phyloP scores from a whole-genome alignment of 2,329 filamentous ascomycete species.

The Pseudogymnoascus sp. region DNA sequence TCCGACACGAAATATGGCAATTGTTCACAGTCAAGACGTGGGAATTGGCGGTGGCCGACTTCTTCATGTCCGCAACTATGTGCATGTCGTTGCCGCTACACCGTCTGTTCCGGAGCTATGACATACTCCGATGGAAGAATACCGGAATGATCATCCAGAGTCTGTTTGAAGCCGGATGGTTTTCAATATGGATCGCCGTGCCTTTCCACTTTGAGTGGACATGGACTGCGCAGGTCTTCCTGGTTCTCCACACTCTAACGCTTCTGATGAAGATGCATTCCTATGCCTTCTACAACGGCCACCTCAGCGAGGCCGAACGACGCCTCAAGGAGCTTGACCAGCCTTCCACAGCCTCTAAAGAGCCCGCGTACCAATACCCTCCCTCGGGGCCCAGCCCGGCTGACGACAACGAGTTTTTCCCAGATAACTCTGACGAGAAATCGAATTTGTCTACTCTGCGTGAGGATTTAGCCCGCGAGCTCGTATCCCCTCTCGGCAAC shows the following conservation, averaged over 20 bases:
- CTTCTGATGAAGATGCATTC: constrained; percentile 99
- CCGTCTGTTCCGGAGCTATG: constrained; percentile 48
- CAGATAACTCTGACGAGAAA: constrained; percentile 31
- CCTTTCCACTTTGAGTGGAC: constrained; percentile 86
- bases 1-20: constrained; percentile 79
- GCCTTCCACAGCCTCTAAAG: constrained; percentile 60
- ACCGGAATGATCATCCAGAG: constrained; percentile 79
- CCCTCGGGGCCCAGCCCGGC: constrained; percentile 26
- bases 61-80: constrained; percentile 74
- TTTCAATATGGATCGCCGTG: constrained; percentile 72
- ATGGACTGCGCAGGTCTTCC: constrained; percentile 95
- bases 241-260: constrained; percentile 82
- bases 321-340: constrained; percentile 71
- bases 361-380: constrained; percentile 69
- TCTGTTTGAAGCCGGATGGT: constrained; percentile 70
- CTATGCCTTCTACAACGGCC: constrained; percentile 96
- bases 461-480: constrained; percentile 79
- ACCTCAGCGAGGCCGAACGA: constrained; percentile 78
- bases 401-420: constrained; percentile 14
- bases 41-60: constrained; percentile 76
- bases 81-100: constrained; percentile 67
- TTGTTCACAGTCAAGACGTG: constrained; percentile 83
- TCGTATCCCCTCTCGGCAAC: constrained; percentile 82
- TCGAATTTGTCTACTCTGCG: constrained; percentile 58
- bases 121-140: constrained; percentile 60